Percentiles rank a stretch among this genome's conserved stretches.
These are phyloP conservation scores for Populus tomentosa DNA, from an alignment of 441 rosid genomes.

Conservation along the genomic window DNA sequence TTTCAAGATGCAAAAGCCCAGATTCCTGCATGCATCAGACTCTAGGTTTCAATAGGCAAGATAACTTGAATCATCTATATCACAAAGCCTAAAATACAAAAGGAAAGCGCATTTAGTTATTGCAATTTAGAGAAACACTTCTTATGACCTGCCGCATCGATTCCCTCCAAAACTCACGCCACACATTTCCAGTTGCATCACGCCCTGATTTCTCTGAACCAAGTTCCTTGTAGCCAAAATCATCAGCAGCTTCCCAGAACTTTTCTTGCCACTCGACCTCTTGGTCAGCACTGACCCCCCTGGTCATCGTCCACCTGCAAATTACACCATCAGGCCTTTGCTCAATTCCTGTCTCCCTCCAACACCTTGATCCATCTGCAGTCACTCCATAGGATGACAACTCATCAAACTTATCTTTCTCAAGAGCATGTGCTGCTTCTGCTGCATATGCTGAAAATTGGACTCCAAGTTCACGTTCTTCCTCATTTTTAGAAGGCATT, in stretches of 20 bases:
- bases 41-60: background rate
- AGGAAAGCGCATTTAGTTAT: background rate
- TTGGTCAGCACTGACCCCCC: slow-evolving; percentile 77
- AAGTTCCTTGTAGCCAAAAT: slow-evolving; percentile 85
- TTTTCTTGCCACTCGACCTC: slow-evolving; percentile 93
- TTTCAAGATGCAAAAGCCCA: slow-evolving; percentile 76
- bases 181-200: slow-evolving; percentile 73
- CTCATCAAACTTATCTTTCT: slow-evolving; percentile 40
- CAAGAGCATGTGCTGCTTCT: slow-evolving; percentile 74
- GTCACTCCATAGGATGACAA: slow-evolving; percentile 44
- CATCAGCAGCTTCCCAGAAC: slow-evolving; percentile 96
- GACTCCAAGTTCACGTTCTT: slow-evolving; percentile 42
- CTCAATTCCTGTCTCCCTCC: slow-evolving; percentile 85
- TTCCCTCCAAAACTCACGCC: slow-evolving; percentile 93
- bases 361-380: slow-evolving; percentile 73
- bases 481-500: slow-evolving; percentile 29
- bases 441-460: slow-evolving; percentile 59
- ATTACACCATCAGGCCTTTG: slow-evolving; percentile 74
- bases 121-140: background rate
- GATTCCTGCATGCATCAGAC: slow-evolving; percentile 37
- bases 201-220: slow-evolving; percentile 97
- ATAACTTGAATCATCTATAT: background rate
- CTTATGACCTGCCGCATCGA: slow-evolving; percentile 77
- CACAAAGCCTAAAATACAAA: background rate
- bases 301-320: slow-evolving; percentile 87